Percentiles rank a stretch among this genome's conserved stretches.
Conservation (phyloP, 345 rosid genomes). For the Gynandropsis gynandra region DNA sequence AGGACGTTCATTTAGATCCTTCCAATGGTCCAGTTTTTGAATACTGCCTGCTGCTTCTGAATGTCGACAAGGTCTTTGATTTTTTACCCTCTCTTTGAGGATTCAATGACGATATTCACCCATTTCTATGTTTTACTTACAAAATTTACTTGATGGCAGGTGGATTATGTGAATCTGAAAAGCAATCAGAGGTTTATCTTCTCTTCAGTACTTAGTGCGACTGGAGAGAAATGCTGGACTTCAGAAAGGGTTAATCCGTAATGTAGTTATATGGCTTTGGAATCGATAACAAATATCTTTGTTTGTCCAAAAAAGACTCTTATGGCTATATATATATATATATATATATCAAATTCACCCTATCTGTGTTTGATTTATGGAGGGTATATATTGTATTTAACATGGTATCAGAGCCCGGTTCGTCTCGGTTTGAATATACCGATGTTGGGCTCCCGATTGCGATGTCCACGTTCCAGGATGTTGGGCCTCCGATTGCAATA, state of each 20-base stretch:
- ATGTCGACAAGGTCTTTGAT: constrained; percentile 64
- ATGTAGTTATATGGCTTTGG: constrained; percentile 8
- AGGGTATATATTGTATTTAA: too few relatives aligned
- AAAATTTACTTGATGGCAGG: constrained; percentile 34
- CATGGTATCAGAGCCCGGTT: too few relatives aligned
- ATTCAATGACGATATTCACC: too few relatives aligned
- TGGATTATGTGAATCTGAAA: constrained; percentile 89
- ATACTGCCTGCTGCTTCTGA: constrained; percentile 65
- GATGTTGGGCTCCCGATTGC: too few relatives aligned
- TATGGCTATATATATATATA: too few relatives aligned
- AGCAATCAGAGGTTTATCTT: constrained; percentile 55
- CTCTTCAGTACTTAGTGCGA: constrained; percentile 31
- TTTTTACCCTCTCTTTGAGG: not conserved
- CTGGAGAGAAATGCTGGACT: constrained; percentile 56
- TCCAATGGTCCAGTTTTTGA: constrained; percentile 54
- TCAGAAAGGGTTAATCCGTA: constrained; percentile 56
- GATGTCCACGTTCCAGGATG: too few relatives aligned
- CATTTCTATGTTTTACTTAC: not conserved
- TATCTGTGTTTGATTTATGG: too few relatives aligned
- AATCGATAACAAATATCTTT: constrained; percentile 3
- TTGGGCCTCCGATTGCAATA: too few relatives aligned
- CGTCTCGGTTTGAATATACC: too few relatives aligned
- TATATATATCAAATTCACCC: too few relatives aligned
- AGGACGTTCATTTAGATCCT: constrained; percentile 44
- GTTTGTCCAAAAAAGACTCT: too few relatives aligned